These are phyloP conservation scores for Nemania sp. DNA, from an alignment of 2,329 filamentous ascomycete species.

Conservation along the genomic window DNA sequence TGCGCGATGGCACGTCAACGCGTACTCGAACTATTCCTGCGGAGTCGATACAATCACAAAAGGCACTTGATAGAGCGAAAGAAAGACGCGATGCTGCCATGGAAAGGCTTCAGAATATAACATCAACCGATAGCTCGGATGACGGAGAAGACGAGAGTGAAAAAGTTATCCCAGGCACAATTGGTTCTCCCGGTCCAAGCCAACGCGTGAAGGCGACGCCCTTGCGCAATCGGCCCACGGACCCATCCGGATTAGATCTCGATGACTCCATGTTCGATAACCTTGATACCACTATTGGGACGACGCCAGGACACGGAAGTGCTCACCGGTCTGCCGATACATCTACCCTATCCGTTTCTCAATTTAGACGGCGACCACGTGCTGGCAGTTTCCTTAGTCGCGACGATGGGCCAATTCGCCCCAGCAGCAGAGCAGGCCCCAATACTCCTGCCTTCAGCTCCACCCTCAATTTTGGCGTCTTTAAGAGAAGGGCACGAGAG, in stretches of 20 bases:
- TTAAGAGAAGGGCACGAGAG: constrained; percentile 68
- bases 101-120: constrained; percentile 50
- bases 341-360: constrained; percentile 48
- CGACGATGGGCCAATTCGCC: constrained; percentile 51
- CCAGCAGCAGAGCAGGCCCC: constrained; percentile 51
- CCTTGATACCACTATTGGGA: constrained; percentile 50
- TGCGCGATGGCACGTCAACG: constrained; percentile 38
- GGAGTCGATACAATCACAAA: constrained; percentile 41
- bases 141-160: constrained; percentile 35
- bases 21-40: constrained; percentile 31
- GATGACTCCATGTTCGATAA: constrained; percentile 52
- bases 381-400: constrained; percentile 51
- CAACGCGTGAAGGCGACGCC: constrained; percentile 47
- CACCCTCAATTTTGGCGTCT: constrained; percentile 66
- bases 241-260: constrained; percentile 51
- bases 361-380: constrained; percentile 51
- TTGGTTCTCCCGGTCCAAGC: constrained; percentile 41
- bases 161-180: constrained; percentile 31
- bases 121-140: constrained; percentile 42
- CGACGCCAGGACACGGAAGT: constrained; percentile 46
- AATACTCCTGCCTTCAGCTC: constrained; percentile 52
- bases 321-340: constrained; percentile 50
- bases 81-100: constrained; percentile 50
- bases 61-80: constrained; percentile 42
- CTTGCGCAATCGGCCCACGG: constrained; percentile 43